These are phyloP conservation scores for Thymus mandschuricus DNA, from an alignment of 257 asterid species.

Conservation along the genomic window DNA sequence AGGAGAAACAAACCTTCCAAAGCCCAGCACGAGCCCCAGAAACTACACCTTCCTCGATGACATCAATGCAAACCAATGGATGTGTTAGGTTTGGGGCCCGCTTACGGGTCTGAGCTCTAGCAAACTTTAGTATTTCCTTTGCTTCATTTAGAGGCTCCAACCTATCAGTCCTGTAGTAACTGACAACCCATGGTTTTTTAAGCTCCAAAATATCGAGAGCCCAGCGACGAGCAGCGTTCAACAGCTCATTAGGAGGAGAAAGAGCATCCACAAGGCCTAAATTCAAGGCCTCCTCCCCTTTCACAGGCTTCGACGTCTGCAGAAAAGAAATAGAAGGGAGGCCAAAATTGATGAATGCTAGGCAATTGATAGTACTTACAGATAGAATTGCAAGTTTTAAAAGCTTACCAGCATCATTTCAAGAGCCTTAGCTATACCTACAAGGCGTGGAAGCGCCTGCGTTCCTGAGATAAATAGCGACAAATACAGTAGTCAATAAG, in stretches of 20 bases:
- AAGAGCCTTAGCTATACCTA: conserved; percentile 90
- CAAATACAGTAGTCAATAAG: conserved; percentile 16
- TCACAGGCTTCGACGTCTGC: conserved; percentile 86
- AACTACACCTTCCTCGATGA: conserved; percentile 85
- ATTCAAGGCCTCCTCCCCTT: conserved; percentile 85
- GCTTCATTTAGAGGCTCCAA: conserved; percentile 89
- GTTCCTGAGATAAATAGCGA: conserved; percentile 64
- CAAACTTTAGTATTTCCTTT: conserved; percentile 83
- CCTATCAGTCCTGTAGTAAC: conserved; percentile 78
- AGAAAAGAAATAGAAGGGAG: conserved; percentile 22
- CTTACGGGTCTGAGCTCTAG: conserved; percentile 82
- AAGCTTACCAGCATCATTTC: conserved; percentile 93
- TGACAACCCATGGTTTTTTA: conserved; percentile 79
- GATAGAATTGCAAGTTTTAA: conserved; percentile 12
- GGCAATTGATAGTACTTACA: not conserved
- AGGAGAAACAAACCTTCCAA: conserved; percentile 61
- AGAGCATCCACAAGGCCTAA: conserved; percentile 94
- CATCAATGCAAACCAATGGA: conserved; percentile 89
- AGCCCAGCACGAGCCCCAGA: conserved; percentile 91
- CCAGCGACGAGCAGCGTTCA: conserved; percentile 80
- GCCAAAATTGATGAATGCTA: not conserved
- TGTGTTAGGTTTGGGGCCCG: conserved; percentile 89
- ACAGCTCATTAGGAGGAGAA: conserved; percentile 66
- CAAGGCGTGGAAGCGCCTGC: conserved; percentile 98
- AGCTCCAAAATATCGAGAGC: conserved; percentile 83